Conservation (phyloP, 441 rosid genomes). For the Biscutella laevigata region DNA sequence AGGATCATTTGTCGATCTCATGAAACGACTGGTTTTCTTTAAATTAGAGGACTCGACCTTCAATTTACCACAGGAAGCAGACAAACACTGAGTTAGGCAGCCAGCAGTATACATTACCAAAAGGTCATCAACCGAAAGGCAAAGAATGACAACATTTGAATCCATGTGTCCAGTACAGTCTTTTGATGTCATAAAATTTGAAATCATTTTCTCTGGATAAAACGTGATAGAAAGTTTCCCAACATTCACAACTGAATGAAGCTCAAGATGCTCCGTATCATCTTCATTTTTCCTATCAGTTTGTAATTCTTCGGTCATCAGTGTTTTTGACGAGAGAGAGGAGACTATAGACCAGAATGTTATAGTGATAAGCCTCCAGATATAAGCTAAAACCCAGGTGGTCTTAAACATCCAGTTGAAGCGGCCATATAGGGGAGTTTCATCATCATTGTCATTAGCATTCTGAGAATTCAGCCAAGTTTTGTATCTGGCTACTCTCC, state of each 20-base stretch:
- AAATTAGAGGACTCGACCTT: conserved; percentile 37
- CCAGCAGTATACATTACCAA: conserved; percentile 40
- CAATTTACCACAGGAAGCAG: conserved; percentile 55
- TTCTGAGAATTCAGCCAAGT: conserved; percentile 31
- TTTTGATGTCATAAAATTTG: conserved; percentile 29
- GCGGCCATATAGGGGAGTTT: conserved; percentile 21
- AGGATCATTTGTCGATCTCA: conserved; percentile 28
- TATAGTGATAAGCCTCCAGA: conserved; percentile 34
- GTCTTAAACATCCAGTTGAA: conserved; percentile 29
- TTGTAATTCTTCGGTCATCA: conserved; percentile 29
- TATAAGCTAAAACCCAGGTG: conserved; percentile 27
- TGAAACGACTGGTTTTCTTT: conserved; percentile 21
- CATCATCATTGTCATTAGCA: conserved; percentile 26
- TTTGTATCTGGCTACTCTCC: conserved; percentile 67
- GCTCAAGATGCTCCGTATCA: conserved; percentile 30
- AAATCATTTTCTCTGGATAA: conserved; percentile 32
- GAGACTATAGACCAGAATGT: conserved; percentile 25
- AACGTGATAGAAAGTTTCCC: conserved; percentile 42
- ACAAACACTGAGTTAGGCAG: conserved; percentile 38
- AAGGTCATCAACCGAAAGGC: conserved; percentile 45
- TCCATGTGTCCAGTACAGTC: conserved; percentile 30
- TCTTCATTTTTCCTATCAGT: conserved; percentile 25
- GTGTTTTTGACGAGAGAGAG: conserved; percentile 26
- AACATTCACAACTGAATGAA: conserved; percentile 38
- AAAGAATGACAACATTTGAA: conserved; percentile 40